A percentile compares a stretch with the other conserved stretches of the same genome.
phyloP scores from a whole-genome alignment of 148 eudicot species.

The Rheum nobile region DNA sequence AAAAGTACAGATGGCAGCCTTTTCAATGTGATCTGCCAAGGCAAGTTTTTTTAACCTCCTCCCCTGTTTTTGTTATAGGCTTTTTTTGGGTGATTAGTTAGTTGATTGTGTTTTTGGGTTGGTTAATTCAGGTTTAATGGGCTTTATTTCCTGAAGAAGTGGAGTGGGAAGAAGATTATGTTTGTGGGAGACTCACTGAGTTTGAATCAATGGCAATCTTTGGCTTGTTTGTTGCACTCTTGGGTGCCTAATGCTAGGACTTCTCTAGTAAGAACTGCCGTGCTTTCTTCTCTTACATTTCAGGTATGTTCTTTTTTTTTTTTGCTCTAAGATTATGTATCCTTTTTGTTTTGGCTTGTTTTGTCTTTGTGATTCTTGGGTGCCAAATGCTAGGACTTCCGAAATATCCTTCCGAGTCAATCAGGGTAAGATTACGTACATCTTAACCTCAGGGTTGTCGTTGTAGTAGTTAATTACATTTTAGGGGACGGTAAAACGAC shows the following conservation, averaged over 20 bases:
- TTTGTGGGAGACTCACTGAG: slow-evolving; percentile 86
- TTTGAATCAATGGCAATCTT: slow-evolving; percentile 69
- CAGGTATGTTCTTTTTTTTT: slow-evolving; percentile 24
- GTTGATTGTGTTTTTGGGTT: neutral
- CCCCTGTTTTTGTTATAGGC: neutral
- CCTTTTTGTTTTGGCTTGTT: neutral
- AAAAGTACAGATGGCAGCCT: slow-evolving; percentile 83
- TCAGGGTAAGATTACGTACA: too few species aligned
- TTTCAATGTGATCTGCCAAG: slow-evolving; percentile 55
- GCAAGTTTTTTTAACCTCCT: slow-evolving; percentile 14
- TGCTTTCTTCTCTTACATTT: slow-evolving; percentile 42
- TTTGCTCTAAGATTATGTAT: neutral
- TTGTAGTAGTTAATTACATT: too few species aligned
- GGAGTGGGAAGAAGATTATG: slow-evolving; percentile 83
- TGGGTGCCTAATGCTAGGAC: slow-evolving; percentile 57
- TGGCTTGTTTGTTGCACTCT: slow-evolving; percentile 71
- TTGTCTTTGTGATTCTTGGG: neutral
- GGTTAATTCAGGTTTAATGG: slow-evolving; percentile 60
- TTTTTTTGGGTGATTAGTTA: neutral
- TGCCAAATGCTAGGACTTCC: too few species aligned
- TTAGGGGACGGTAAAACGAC: too few species aligned
- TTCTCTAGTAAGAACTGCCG: slow-evolving; percentile 24
- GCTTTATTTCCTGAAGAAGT: slow-evolving; percentile 44
- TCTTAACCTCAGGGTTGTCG: too few species aligned
- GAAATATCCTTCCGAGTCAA: too few species aligned